A percentile compares a stretch with the other conserved stretches of the same genome.
Evolutionary conservation across 2,329 filamentous ascomycete species (phyloP).

Genomic region (Pseudocercospora vitis): DNA sequence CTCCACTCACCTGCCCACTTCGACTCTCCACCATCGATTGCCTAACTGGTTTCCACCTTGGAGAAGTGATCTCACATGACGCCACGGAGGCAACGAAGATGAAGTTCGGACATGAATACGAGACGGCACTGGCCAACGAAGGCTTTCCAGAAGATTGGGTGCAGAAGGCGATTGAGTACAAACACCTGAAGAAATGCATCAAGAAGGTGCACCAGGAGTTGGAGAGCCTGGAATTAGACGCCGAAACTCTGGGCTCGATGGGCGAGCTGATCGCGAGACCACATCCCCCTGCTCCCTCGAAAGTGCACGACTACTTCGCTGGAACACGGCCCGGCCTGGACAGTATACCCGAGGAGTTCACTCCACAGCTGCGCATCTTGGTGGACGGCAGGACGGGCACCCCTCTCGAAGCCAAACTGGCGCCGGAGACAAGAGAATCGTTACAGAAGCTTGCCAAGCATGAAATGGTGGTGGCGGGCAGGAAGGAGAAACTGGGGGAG

Average conservation of each 20-base stretch:
- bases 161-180: conserved; percentile 76
- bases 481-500: conserved; percentile 28
- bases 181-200: conserved; percentile 83
- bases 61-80: background rate
- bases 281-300: conserved; percentile 5
- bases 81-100: conserved; percentile 48
- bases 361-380: conserved; percentile 69
- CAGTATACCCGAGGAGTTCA: conserved; percentile 47
- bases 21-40: background rate
- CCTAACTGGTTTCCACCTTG: too few relatives aligned
- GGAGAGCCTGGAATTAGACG: conserved; percentile 67
- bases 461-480: conserved; percentile 44
- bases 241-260: conserved; percentile 66
- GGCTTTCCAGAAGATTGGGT: conserved; percentile 73
- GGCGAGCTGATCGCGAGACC: conserved; percentile 46
- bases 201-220: conserved; percentile 76
- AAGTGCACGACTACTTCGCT: conserved; percentile 27
- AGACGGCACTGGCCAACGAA: conserved; percentile 66
- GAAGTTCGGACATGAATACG: conserved; percentile 85
- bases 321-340: conserved; percentile 26
- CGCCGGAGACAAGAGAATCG: conserved; percentile 63
- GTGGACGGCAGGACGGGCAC: conserved; percentile 66
- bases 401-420: conserved; percentile 67
- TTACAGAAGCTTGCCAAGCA: conserved; percentile 60
- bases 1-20: background rate